Percentiles rank a stretch among this genome's conserved stretches.
Evolutionary conservation across 306 rosid genomes (phyloP).

Genomic region (Fagus crenata): DNA sequence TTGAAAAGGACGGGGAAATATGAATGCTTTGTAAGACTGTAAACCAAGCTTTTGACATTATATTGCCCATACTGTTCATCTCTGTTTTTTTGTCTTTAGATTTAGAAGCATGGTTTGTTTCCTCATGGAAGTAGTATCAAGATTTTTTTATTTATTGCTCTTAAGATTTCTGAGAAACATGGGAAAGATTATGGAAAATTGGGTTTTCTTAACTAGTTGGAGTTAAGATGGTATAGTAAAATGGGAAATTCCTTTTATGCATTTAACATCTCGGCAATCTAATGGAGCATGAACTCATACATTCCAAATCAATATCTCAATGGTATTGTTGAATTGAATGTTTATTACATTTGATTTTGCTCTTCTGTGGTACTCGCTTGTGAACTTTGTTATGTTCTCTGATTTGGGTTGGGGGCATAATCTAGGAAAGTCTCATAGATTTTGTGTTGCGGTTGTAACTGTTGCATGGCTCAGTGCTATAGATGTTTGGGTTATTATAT

Average conservation of each 20-base stretch:
- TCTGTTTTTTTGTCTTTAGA: neutral
- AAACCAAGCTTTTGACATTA: neutral
- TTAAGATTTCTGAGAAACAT: neutral
- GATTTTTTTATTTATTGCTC: too few relatives aligned
- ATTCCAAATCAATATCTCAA: neutral
- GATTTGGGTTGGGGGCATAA: too few relatives aligned
- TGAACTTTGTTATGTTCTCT: neutral
- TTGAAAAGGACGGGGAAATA: neutral
- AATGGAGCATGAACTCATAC: neutral
- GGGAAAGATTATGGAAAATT: neutral
- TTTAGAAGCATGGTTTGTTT: neutral
- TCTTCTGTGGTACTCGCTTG: neutral
- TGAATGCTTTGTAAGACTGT: neutral
- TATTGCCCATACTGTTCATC: neutral
- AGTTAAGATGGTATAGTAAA: neutral
- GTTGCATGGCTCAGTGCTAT: too few relatives aligned
- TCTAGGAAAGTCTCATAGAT: too few relatives aligned
- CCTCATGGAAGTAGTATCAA: too few relatives aligned
- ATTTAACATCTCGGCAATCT: neutral
- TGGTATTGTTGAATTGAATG: neutral
- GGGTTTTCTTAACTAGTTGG: neutral
- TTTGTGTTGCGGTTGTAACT: too few relatives aligned
- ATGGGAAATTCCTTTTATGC: neutral
- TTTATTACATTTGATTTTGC: neutral
- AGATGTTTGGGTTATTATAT: too few relatives aligned